These are phyloP conservation scores for Ceratocystiopsis sp. DNA, from an alignment of 2,329 filamentous ascomycete species.

Conservation along the genomic window DNA sequence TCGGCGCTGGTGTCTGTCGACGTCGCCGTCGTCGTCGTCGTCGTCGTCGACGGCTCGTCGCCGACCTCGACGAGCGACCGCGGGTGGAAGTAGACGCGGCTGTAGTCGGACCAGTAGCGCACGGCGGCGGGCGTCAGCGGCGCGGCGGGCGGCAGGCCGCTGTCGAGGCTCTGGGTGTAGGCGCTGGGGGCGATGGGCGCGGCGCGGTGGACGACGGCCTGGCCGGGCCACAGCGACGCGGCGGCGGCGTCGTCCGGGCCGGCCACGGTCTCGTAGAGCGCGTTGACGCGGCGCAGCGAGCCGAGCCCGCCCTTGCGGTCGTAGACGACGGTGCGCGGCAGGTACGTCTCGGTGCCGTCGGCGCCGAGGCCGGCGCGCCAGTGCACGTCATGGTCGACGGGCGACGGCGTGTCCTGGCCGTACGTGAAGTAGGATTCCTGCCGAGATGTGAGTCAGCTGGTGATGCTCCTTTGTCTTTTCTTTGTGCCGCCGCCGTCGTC, in stretches of 20 bases:
- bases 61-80: constrained; percentile 64
- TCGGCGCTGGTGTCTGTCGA: background rate
- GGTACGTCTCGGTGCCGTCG: constrained; percentile 80
- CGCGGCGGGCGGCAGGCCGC: constrained; percentile 43
- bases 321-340: constrained; percentile 81
- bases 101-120: constrained; percentile 96
- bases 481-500: too few species aligned
- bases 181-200: constrained; percentile 48
- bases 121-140: constrained; percentile 50
- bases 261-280: constrained; percentile 52
- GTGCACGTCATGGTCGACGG: constrained; percentile 70
- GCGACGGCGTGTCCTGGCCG: constrained; percentile 43
- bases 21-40: background rate
- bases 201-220: constrained; percentile 51
- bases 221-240: constrained; percentile 30
- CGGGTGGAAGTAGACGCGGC: constrained; percentile 81
- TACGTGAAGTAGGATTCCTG: constrained; percentile 99
- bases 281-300: constrained; percentile 70
- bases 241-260: constrained; percentile 6
- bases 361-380: constrained; percentile 70
- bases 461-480: background rate
- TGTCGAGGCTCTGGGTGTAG: constrained; percentile 68
- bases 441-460: background rate
- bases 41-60: constrained; percentile 6
- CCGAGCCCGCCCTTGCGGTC: constrained; percentile 92